Base-by-base conservation (phyloP, 805 yeast species). In the Torulaspora delbrueckii region DNA sequence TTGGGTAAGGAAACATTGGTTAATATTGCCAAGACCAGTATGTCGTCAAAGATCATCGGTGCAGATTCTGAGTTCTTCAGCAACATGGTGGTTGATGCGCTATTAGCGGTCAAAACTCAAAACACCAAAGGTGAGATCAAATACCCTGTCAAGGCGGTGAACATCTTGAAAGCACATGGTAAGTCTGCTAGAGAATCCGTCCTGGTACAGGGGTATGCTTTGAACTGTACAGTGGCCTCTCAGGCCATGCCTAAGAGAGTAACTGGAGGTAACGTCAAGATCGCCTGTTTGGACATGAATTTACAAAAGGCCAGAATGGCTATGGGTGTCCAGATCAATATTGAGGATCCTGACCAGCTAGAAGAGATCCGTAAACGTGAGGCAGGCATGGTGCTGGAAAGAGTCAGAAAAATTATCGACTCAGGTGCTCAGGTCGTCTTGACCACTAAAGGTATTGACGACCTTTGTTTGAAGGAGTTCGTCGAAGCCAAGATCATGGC, bases 231-330 rank as follows among this genome's bases (percentile, higher is more conserved):
- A 0, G 86, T 93, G 47, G 99, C 97, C 1, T 86, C 96, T 10
- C 97, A 91, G 69, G 97, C 97, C 13, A 95, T 93, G 98, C 75
- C 80, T 52, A 87, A 84, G 59, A 73, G 76, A 42, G 46, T 62
- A 50, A 53, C 50, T 31, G 66, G 65, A 26, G 67, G 67, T 36
- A 67, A 76, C 54, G 95, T 96, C 39, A 82, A 81, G 57, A 86
- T 89, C 56, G 97, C 97, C 2, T 81, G 88, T 55, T 74, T 89
- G 60, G 97, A 89, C 69, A 78, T 93, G 67, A 91, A 95, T 69
- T 73, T 93, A 62, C 99, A 95, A 66, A 91, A 90, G 67, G 93
- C 96, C 2, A 81, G 90, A 64, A 88, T 93, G 96, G 96, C 97
- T 34, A 81, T 93, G 81, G 99, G 99, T 45, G 98, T 93, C 43